Conservation (phyloP, 1,139 yeast species). For the Nadsonia commutata region DNA sequence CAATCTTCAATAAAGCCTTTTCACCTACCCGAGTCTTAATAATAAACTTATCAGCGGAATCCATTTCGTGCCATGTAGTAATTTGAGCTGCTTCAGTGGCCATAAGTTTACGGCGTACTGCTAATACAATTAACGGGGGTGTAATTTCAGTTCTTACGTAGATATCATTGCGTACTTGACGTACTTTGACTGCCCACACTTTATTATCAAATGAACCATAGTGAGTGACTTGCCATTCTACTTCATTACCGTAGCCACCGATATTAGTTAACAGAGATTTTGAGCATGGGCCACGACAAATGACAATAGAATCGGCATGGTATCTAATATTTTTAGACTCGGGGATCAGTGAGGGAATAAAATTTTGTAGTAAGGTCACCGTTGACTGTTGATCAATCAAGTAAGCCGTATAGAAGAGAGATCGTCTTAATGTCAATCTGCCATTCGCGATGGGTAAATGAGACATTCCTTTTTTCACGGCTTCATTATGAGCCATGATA, state of each 20-base stretch:
- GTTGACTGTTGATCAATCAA: not conserved
- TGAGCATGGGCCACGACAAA: not conserved
- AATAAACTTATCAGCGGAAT: not conserved
- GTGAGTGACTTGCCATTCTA: not conserved
- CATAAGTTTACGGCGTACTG: not conserved
- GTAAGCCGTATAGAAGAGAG: not conserved
- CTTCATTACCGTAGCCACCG: not conserved
- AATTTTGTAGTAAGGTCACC: not conserved
- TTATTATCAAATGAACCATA: not conserved
- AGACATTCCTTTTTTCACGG: slow-evolving; percentile 8
- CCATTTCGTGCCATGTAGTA: not conserved
- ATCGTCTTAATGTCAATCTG: not conserved
- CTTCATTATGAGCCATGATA: slow-evolving; percentile 20
- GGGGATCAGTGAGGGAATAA: not conserved
- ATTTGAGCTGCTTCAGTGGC: not conserved
- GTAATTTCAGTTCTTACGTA: not conserved
- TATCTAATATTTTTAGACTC: not conserved
- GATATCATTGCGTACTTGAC: not conserved
- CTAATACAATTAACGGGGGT: not conserved
- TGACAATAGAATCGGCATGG: not conserved
- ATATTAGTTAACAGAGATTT: not conserved
- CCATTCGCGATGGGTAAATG: not conserved
- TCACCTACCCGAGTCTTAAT: not conserved
- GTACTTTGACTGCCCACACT: not conserved
- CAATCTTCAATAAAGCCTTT: not conserved